Percentiles rank a stretch among this genome's conserved stretches.
phyloP scores from a whole-genome alignment of 371 early-diverging fungal species.

The Circinella umbellata region DNA sequence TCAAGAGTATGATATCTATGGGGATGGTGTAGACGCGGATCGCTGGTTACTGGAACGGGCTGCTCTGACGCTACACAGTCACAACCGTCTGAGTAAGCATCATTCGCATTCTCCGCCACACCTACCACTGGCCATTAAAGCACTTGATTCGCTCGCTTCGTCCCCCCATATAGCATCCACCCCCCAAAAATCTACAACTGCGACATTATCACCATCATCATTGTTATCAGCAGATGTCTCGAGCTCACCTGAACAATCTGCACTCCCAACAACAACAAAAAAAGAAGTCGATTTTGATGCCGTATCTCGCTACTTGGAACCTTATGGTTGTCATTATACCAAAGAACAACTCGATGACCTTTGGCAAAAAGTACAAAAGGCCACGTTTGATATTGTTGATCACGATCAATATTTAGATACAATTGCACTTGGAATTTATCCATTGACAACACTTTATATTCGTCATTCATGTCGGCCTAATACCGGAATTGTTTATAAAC shows the following conservation, averaged over 20 bases:
- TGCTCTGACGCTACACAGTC: slow-evolving; percentile 50
- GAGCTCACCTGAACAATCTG: neutral
- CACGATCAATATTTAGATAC: slow-evolving; percentile 65
- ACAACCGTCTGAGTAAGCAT: slow-evolving; percentile 54
- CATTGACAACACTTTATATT: slow-evolving; percentile 70
- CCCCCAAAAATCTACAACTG: neutral
- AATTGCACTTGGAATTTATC: slow-evolving; percentile 77
- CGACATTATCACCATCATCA: neutral
- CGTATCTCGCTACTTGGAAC: slow-evolving; percentile 21
- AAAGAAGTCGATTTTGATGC: slow-evolving; percentile 6
- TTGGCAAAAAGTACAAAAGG: slow-evolving; percentile 19
- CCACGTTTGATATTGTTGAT: slow-evolving; percentile 30
- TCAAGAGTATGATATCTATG: slow-evolving; percentile 42
- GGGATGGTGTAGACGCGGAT: slow-evolving; percentile 41
- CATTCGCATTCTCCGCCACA: slow-evolving; percentile 51
- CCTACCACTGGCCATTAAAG: slow-evolving; percentile 38
- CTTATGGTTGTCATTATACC: slow-evolving; percentile 32
- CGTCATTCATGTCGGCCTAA: slow-evolving; percentile 89
- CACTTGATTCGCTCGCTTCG: slow-evolving; percentile 31
- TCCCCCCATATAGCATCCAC: neutral
- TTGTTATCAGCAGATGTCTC: neutral
- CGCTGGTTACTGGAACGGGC: slow-evolving; percentile 50
- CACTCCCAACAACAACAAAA: neutral
- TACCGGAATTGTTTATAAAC: slow-evolving; percentile 61
- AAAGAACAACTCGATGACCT: slow-evolving; percentile 19